These are phyloP conservation scores for Pistacia vera DNA, from an alignment of 345 rosid genomes.

Conservation along the genomic window DNA sequence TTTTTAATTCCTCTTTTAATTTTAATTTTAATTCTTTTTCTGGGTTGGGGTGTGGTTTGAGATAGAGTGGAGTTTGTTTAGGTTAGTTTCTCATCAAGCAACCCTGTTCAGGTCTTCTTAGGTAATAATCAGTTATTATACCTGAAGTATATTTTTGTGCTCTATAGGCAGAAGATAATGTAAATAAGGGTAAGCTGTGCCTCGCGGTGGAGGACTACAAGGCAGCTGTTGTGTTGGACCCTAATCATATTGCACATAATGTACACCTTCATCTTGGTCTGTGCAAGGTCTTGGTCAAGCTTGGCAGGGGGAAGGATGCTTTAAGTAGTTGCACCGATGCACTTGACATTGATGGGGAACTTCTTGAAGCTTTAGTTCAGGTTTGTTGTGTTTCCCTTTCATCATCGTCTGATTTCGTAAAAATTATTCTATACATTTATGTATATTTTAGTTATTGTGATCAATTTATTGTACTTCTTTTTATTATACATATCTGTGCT, in stretches of 20 bases:
- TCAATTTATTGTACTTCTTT: not conserved
- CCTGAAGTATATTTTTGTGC: conserved; percentile 4
- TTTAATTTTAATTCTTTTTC: not conserved
- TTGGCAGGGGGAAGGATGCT: conserved; percentile 96
- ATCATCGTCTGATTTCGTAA: not conserved
- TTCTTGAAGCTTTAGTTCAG: conserved; percentile 91
- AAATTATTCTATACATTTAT: not conserved
- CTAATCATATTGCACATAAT: conserved; percentile 79
- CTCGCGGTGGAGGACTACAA: conserved; percentile 88
- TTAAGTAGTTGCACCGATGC: conserved; percentile 80
- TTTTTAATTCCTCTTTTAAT: conserved; percentile 14
- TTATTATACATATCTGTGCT: not conserved
- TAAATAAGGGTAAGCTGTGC: conserved; percentile 83
- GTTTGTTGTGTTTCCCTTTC: conserved; percentile 33
- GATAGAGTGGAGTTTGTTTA: conserved; percentile 10
- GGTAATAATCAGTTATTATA: not conserved
- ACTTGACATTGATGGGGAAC: conserved; percentile 78
- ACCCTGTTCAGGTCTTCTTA: not conserved
- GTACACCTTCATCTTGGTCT: conserved; percentile 92
- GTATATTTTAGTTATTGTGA: not conserved
- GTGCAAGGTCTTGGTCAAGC: conserved; percentile 88
- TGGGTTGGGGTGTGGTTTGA: not conserved
- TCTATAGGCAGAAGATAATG: conserved; percentile 91
- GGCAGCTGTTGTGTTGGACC: conserved; percentile 87
- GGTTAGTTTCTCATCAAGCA: not conserved